Conservation (phyloP, 1,139 yeast species). For the Debaryomyces psychrophilus region DNA sequence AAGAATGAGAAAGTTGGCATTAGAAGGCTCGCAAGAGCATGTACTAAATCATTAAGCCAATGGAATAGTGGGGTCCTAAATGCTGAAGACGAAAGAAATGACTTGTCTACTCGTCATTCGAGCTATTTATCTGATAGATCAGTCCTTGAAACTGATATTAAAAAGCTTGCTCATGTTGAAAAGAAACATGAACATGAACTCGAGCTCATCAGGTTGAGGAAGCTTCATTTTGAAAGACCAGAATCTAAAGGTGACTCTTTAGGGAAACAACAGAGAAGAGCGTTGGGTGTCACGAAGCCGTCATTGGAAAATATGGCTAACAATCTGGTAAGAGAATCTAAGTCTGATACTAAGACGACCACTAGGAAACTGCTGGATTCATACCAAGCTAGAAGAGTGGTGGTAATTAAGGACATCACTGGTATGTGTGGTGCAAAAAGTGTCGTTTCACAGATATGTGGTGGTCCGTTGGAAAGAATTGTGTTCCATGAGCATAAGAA, state of each 20-base stretch:
- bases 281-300: conserved; percentile 16
- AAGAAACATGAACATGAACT: conserved; percentile 14
- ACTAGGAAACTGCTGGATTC: conserved; percentile 2
- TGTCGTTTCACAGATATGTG: conserved; percentile 61
- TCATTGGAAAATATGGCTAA: conserved; percentile 20
- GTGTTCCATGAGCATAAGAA: conserved; percentile 23
- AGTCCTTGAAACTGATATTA: conserved; percentile 10
- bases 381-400: conserved; percentile 16
- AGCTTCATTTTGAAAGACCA: conserved; percentile 7
- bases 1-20: conserved; percentile 20
- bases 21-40: conserved; percentile 24
- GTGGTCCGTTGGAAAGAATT: conserved; percentile 74
- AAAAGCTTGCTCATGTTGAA: conserved; percentile 10
- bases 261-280: conserved; percentile 7
- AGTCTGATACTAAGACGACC: neutral
- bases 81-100: conserved; percentile 5
- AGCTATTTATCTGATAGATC: conserved; percentile 15
- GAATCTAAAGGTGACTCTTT: conserved; percentile 1
- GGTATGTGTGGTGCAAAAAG: conserved; percentile 46
- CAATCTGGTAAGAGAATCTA: conserved; percentile 2
- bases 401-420: conserved; percentile 24
- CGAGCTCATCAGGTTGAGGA: conserved; percentile 8
- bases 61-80: conserved; percentile 15
- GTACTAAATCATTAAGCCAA: conserved; percentile 22
- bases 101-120: conserved; percentile 1